Base-by-base conservation (phyloP, 139 green algal genomes). In the Chlamydomonas incerta region DNA sequence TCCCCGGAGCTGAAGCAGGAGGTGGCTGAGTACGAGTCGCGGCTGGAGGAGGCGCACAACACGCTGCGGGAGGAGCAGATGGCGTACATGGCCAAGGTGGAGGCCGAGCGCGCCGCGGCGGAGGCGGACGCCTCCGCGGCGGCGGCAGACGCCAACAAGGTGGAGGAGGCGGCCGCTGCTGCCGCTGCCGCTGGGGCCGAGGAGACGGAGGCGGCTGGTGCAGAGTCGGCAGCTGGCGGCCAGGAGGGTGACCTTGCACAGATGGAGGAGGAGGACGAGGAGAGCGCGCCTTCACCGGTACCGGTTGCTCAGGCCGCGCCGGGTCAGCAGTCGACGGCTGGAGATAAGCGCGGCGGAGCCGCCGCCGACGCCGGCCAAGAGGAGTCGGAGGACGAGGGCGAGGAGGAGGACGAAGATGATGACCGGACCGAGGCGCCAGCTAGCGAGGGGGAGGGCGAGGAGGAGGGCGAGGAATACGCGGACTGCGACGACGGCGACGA, bases 51-150 rank as follows among this genome's bases (percentile, higher is more conserved):
- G 50, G 80, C 67, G 67, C 67, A 85, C 67, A n/a, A 21, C 20
- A 31, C 67, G 28, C 66, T 85, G 33, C 41, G 29, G 33, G 66
- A 85, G 67, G 80, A 85, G 68, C 66, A 85, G 80, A 2, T 50
- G 41, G 41, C 41, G 6, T 50, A 50, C 41, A 50, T 13, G 41
- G 41, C 41, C 41, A 50, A 50, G 41, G 6, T 50, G 41, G 41
- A 50, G 41, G 41, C n/a, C 29, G 60, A 73, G 76, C 76, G 71
- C 28, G 62, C 37, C 10, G 62, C 28, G 5, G 60, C 52, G 26
- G 65, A 31, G 69, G 69, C 11, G 6, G 37, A n/a, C 21, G 69
- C 34, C 3, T 35, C 69, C 6, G 69, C 69, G n/a, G 80, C 77
- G 17, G 77, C 67, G 33, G 66, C n/a, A 18, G 67, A 20, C 10